Evolutionary conservation across 345 rosid genomes (phyloP), one percentile per base, ranked within the genome.

Genomic region (Geranium rotundifolium): DNA sequence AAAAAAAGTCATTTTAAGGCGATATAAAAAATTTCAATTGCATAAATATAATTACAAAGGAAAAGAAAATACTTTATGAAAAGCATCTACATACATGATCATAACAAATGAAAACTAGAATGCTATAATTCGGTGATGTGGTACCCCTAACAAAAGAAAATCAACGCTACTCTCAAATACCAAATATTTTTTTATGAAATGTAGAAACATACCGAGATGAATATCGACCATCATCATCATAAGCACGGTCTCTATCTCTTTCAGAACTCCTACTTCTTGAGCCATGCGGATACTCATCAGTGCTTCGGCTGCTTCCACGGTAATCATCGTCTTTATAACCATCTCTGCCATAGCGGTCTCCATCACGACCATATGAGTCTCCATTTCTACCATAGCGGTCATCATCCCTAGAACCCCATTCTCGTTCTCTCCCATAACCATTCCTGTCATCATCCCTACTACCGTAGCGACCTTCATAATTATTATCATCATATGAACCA

Each of bases 361-460:
- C 88, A 73, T 88, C 95, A 63, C 86, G 87, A 67, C 80, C 67
- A 65, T 87, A 52, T 4, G 83, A 83, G 74, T 89, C 95, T 29
- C 89, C 84, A 67, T 89, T 80, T 73, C 84, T 82, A 61, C 88
- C 78, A 74, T 80, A 73, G 74, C 80, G 82, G 61, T 88, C 97
- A 76, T 90, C 99, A 82, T 88, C 91, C 75, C 83, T 85, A 69
- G 81, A 84, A 62, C 81, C 85, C 75, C 85, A 81, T 57, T 85
- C 99, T 69, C 81, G 76, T 27, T 85, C 96, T 82, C 85, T 85
- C 57, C 91, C 91, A 81, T 80, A 75, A 20, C 90, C 82, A 80
- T 85, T 82, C 52, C 52, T 46, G 52, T 46, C 52, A 54, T 89
- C 96, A 77, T 92, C 92, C 72, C 79, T 84, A 69, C 52, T 9